phyloP scores from a whole-genome alignment of 495 filamentous ascomycete genomes.

The Diplogelasinospora grovesii region DNA sequence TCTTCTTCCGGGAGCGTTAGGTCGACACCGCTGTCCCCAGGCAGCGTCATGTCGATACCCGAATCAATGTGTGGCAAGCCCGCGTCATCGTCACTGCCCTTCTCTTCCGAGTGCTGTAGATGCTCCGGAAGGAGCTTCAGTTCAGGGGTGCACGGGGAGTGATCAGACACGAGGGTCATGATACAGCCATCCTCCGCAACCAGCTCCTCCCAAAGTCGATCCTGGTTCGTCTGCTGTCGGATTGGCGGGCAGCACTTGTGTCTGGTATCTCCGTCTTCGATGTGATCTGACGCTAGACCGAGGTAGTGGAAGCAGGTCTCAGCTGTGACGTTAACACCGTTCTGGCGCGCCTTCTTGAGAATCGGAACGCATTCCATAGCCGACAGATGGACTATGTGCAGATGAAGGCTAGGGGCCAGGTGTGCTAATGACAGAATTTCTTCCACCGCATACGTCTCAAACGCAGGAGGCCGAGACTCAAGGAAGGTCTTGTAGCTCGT shows the following conservation, averaged over 20 bases:
- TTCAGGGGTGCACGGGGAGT: conserved; percentile 92
- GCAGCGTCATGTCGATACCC: conserved; percentile 37
- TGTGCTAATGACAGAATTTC: conserved; percentile 76
- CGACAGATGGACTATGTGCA: conserved; percentile 94
- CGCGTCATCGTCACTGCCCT: conserved; percentile 18
- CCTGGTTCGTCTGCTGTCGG: conserved; percentile 74
- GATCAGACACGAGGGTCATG: conserved; percentile 91
- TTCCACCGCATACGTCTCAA: conserved; percentile 87
- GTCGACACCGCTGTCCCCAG: conserved; percentile 11
- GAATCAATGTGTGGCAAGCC: conserved; percentile 42
- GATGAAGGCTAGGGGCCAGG: conserved; percentile 71
- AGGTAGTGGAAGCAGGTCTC: conserved; percentile 99
- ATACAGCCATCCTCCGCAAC: conserved; percentile 68
- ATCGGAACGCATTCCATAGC: conserved; percentile 89
- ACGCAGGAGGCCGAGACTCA: conserved; percentile 78
- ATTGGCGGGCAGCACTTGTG: conserved; percentile 99
- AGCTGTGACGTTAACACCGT: conserved; percentile 83
- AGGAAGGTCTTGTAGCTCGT: conserved; percentile 86
- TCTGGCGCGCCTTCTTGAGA: conserved; percentile 69
- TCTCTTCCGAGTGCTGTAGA: conserved; percentile 32
- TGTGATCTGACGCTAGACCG: conserved; percentile 78
- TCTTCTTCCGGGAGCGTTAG: too few species aligned
- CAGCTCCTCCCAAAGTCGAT: conserved; percentile 82
- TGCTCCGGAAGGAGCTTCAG: conserved; percentile 78
- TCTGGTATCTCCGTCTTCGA: conserved; percentile 83